phyloP scores from a whole-genome alignment of 768 basidiomycete species.

The Leccinum aurantiacum region DNA sequence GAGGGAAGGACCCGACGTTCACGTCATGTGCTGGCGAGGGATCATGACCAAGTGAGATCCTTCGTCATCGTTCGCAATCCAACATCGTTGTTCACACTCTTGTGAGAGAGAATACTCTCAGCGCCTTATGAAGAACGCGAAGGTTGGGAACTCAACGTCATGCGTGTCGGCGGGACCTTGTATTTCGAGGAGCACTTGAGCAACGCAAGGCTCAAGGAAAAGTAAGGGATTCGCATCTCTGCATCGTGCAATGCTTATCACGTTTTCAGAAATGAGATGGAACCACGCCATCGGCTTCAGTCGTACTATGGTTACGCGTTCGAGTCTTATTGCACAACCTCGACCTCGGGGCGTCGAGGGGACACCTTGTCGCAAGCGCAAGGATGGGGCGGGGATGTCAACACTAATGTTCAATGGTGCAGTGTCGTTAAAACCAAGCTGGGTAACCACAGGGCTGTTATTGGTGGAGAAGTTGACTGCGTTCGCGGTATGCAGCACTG shows the following conservation, averaged over 20 bases:
- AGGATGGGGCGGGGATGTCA: too few relatives aligned
- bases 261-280: background rate
- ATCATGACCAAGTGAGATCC: slow-evolving; percentile 75
- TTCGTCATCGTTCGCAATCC: background rate
- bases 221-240: slow-evolving; percentile 43
- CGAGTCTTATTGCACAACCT: too few relatives aligned
- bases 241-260: slow-evolving; percentile 3
- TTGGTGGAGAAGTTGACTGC: too few relatives aligned
- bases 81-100: slow-evolving; percentile 17
- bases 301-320: too few relatives aligned
- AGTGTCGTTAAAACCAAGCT: too few relatives aligned
- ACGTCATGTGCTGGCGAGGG: slow-evolving; percentile 74
- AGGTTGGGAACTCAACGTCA: slow-evolving; percentile 79
- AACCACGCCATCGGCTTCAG: too few relatives aligned
- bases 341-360: too few relatives aligned
- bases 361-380: too few relatives aligned
- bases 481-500: too few relatives aligned
- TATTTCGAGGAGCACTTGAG: slow-evolving; percentile 74
- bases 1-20: slow-evolving; percentile 44
- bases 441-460: too few relatives aligned
- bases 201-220: slow-evolving; percentile 58
- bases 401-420: too few relatives aligned
- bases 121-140: slow-evolving; percentile 84
- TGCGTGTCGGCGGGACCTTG: slow-evolving; percentile 66
- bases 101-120: slow-evolving; percentile 67